Evolutionary conservation across 2,329 filamentous ascomycete species (phyloP), one percentile per base, ranked within the genome.

Genomic region (Aspergillus uvarum): DNA sequence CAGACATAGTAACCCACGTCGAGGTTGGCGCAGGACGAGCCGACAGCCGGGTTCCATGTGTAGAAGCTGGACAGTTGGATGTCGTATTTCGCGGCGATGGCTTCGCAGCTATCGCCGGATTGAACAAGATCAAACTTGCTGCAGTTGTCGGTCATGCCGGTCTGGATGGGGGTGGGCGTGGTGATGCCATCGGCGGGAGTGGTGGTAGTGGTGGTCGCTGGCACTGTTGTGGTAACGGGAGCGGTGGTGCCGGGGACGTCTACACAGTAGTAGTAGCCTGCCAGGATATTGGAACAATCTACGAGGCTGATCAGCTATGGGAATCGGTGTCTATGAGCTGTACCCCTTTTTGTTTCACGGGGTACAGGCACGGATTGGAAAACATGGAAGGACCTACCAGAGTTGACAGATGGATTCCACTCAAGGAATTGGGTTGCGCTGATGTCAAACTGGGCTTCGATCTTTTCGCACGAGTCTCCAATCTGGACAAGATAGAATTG

Each of bases 151-250:
- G 26, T 26, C 44, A 49, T 48, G 38, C 42, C 44, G 19, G 54
- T 51, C n/a, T 56, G 19, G 49, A 53, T 51, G 24, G 56, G 29
- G 4, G 49, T 38, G 48, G 53, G 29, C 8, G 58, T 31, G 14
- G 58, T 51, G 19, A 47, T 56, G 38, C 48, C 51, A 35, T 58
- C 31, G 8, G n/a, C 24, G 21, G 59, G 44, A 32, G 51, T 55
- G 12, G 49, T 53, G 22, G 58, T 49, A 6, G 58, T 51, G 11
- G 32, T 51, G 14, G n/a, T 42, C n/a, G 51, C 32, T 12, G 50
- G 21, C 2, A 51, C 42, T 6, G 50, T 58, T 3, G 49, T 59
- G 29, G 53, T 49, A 7, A 31, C 44, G 35, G 59, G 24, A 44
- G 3, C 26, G 4, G 32, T 53, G 16, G 51, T 16, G n/a, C 32